A percentile compares a stretch with the other conserved stretches of the same genome.
These are phyloP conservation scores for Cryptosporidium parvum DNA, from an alignment of 169 alveolate species.

Conservation along the genomic window DNA sequence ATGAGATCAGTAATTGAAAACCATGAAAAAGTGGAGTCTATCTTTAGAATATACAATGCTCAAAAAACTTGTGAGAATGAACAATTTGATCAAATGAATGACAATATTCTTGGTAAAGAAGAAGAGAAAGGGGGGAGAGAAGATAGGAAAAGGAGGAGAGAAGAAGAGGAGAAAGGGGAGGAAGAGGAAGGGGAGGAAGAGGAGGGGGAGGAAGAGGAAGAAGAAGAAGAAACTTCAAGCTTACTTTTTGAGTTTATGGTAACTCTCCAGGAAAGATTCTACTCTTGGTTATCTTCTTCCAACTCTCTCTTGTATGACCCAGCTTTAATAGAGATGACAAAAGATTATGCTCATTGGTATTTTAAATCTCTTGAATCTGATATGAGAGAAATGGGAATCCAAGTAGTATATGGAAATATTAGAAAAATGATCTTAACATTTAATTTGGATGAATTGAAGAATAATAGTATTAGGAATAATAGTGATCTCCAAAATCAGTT, in stretches of 20 bases:
- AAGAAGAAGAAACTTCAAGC: conserved; percentile 76
- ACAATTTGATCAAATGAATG: background rate
- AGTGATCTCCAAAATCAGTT: conserved; percentile 20
- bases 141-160: background rate
- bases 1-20: conserved; percentile 42
- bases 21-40: background rate
- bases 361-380: conserved; percentile 35
- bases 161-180: background rate
- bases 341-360: conserved; percentile 19
- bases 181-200: background rate
- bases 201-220: background rate
- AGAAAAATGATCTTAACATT: conserved; percentile 41
- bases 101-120: too few relatives aligned
- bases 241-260: conserved; percentile 80
- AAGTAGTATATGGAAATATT: conserved; percentile 51
- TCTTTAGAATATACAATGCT: background rate
- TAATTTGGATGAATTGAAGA: conserved; percentile 34
- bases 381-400: conserved; percentile 41
- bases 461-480: background rate
- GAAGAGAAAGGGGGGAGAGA: background rate
- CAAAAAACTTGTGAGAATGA: background rate
- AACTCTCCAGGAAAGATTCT: conserved; percentile 79
- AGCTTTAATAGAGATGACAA: conserved; percentile 79
- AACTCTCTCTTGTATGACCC: conserved; percentile 80
- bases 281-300: conserved; percentile 82